Evolutionary conservation across 768 basidiomycete genomes (phyloP), one percentile per base, ranked within the genome.

Genomic region (Paxillus ammoniavirescens): DNA sequence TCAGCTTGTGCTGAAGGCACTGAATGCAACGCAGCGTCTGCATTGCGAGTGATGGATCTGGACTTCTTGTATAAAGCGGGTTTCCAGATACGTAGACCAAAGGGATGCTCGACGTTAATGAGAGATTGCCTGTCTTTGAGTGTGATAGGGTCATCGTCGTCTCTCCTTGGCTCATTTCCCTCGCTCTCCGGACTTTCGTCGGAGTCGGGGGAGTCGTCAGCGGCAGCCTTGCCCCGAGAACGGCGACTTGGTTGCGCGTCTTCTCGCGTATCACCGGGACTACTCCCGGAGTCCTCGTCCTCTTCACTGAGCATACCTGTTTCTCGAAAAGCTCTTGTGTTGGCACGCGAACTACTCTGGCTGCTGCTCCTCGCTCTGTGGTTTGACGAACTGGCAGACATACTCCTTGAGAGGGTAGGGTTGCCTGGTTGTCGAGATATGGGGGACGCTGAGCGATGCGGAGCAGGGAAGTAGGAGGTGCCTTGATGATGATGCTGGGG

Each of bases 61-160:
- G 91, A 89, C 69, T 99, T 99, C 73, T 95, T 94, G 84, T 99
- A 99, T 53, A 99, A 72, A 0, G 97, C 97, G 18, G 97, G 97
- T 71, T 99, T 99, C 97, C 97, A 99, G 67, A 99, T 98, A 37
- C 93, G 96, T 54, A 99, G 79, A 77, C 97, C 97, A 70, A 99
- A 99, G 13, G 97, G 97, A 70, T 99, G 97, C 66, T 96, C 92
- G 66, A 97, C 95, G 73, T 99, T 99, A 68, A 98, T 97, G 62
- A 97, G 89, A 41, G 95, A 97, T 70, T 99, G 97, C 30, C 97
- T 83, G 61, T 98, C 94, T 72, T 89, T 92, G 61, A 99, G 73
- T 0, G 96, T 98, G 57, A 96, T 89, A 4, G 86, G 91, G 62
- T 95, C 93, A 30, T 87, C 86, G n/a, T 87, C 88, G 37, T 71